phyloP scores from a whole-genome alignment of 2,329 filamentous ascomycete species.

The Penicillium polonicum region DNA sequence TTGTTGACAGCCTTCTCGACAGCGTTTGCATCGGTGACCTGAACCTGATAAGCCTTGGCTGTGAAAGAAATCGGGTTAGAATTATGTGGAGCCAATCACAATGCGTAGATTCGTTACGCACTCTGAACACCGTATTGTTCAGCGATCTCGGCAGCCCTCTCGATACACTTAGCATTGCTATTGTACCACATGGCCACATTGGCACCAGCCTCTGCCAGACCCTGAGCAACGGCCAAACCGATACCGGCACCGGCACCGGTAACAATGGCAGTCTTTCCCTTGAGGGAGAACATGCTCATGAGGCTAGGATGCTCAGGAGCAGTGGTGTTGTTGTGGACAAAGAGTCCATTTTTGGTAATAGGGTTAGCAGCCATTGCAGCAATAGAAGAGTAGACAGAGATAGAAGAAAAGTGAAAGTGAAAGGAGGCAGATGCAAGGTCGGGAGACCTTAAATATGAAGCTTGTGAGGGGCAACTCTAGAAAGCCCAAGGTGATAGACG shows the following conservation, averaged over 20 bases:
- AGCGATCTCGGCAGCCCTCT: slow-evolving; percentile 63
- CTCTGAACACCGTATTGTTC: slow-evolving; percentile 65
- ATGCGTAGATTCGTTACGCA: slow-evolving; percentile 15
- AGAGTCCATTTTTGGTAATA: slow-evolving; percentile 47
- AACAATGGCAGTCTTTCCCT: slow-evolving; percentile 68
- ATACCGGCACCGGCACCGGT: slow-evolving; percentile 70
- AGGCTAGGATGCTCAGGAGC: slow-evolving; percentile 50
- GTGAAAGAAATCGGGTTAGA: slow-evolving; percentile 6
- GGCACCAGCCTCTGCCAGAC: slow-evolving; percentile 67
- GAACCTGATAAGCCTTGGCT: slow-evolving; percentile 53
- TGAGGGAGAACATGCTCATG: slow-evolving; percentile 66
- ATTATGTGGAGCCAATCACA: not conserved
- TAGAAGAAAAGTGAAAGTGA: not conserved
- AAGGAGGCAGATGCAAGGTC: slow-evolving; percentile 1
- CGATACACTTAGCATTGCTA: slow-evolving; percentile 63
- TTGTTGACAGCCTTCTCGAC: slow-evolving; percentile 45
- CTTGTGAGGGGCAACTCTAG: slow-evolving; percentile 3
- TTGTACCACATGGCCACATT: slow-evolving; percentile 74
- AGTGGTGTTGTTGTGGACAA: slow-evolving; percentile 58
- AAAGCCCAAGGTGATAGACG: slow-evolving; percentile 4
- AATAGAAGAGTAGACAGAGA: not conserved
- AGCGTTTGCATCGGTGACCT: slow-evolving; percentile 45
- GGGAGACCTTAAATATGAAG: slow-evolving; percentile 16
- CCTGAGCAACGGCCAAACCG: slow-evolving; percentile 63
- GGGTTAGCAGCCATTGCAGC: slow-evolving; percentile 37